A percentile compares a stretch with the other conserved stretches of the same genome.
Evolutionary conservation across 176 grass and related monocot genomes (phyloP).

Genomic region (Microstegium vimineum): DNA sequence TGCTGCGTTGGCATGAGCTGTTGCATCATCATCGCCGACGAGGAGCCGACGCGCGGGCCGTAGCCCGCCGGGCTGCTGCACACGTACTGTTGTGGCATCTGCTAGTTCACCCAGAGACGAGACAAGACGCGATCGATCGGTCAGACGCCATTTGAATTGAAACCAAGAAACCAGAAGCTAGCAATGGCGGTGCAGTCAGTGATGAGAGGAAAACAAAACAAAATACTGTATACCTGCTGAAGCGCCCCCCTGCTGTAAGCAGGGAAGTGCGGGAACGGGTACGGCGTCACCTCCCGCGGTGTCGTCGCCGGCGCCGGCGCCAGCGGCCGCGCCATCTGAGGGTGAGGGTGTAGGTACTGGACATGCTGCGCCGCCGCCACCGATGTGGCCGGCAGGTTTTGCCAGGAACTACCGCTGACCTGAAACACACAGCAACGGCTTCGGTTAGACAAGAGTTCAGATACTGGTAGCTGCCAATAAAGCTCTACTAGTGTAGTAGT

Average conservation of each 20-base stretch:
- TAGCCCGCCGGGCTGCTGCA: constrained; percentile 37
- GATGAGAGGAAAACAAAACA: neutral
- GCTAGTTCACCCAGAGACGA: neutral
- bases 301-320: neutral
- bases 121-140: neutral
- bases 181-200: neutral
- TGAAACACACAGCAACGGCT: constrained; percentile 16
- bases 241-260: constrained; percentile 29
- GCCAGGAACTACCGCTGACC: constrained; percentile 7
- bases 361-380: constrained; percentile 12
- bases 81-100: constrained; percentile 46
- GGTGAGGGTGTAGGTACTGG: constrained; percentile 47
- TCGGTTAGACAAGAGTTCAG: neutral
- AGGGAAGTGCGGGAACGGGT: constrained; percentile 26
- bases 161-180: neutral
- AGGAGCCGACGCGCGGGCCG: neutral
- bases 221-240: constrained; percentile 40
- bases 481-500: too few species aligned
- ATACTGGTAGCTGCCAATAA: neutral
- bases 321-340: neutral
- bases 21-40: constrained; percentile 20
- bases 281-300: neutral
- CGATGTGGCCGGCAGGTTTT: constrained; percentile 23
- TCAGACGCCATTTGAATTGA: neutral
- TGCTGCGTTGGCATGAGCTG: constrained; percentile 13